These are phyloP conservation scores for Pseudopithomyces chartarum DNA, from an alignment of 2,329 filamentous ascomycete genomes.

Conservation along the genomic window DNA sequence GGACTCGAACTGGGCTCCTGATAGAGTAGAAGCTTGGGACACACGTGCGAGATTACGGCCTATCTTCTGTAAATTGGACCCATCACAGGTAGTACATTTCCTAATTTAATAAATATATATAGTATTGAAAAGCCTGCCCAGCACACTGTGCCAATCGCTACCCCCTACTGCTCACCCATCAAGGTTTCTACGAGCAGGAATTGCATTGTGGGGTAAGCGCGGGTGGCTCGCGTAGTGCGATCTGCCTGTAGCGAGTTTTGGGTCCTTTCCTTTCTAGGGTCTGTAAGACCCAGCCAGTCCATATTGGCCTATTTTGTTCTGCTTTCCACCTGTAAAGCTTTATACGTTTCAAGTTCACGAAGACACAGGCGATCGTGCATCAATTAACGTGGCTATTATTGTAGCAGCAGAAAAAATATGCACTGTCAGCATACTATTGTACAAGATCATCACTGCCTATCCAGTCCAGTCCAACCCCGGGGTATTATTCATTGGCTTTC, in stretches of 20 bases:
- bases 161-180: too few species aligned
- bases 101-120: slow-evolving; percentile 20
- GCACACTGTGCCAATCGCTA: too few species aligned
- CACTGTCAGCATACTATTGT: slow-evolving; percentile 4
- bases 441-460: slow-evolving; percentile 11
- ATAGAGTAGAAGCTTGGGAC: slow-evolving; percentile 35
- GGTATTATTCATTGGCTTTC: slow-evolving; percentile 23
- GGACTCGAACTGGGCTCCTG: slow-evolving; percentile 51
- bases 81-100: slow-evolving; percentile 37
- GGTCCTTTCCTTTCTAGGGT: too few species aligned
- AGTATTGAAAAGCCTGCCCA: too few species aligned
- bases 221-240: too few species aligned
- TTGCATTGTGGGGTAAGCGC: too few species aligned
- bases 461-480: slow-evolving; percentile 9
- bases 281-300: too few species aligned
- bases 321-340: too few species aligned
- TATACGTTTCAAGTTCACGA: too few species aligned
- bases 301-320: too few species aligned
- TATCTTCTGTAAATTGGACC: slow-evolving; percentile 41
- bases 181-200: too few species aligned
- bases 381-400: slow-evolving; percentile 5
- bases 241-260: too few species aligned
- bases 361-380: background rate
- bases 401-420: slow-evolving; percentile 14
- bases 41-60: slow-evolving; percentile 36